Evolutionary conservation across 352 stramenopile species (phyloP), one percentile per base, ranked within the genome.

Genomic region (Pythium scleroteichum): DNA sequence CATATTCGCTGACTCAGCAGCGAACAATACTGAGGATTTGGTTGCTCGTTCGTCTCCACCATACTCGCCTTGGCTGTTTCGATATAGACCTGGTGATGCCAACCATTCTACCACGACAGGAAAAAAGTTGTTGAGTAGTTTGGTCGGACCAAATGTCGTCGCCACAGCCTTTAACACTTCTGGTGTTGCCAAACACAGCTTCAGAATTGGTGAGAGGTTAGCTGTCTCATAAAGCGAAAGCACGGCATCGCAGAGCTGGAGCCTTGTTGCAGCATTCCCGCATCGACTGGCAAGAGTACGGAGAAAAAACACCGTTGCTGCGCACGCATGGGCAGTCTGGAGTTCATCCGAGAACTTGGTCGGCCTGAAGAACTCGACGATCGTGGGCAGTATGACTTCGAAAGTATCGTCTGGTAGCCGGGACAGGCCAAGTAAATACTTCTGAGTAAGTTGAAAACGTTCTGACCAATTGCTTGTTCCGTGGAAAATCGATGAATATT

Each of bases 21-120:
- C 69, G 55, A 91, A 92, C 13, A 85, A 66, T 14, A 51, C 51
- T 12, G 47, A 53, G 10, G 53, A 50, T 49, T 54, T 41, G 35
- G 57, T 66, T 2, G 38, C n/a, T 23, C 57, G 49, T 20, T 54
- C 26, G 7, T 54, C 41, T 1, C 9, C 29, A 3, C 2, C 0
- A 16, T 46, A 27, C 26, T 51, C 22, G 20, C 24, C 17, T 53
- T 45, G 39, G 38, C 56, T 57, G 38, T 33, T 49, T 42, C 20
- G 55, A 46, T 66, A 64, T 4, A 32, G 49, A 4, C 60, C 53
- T 13, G 62, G 65, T 42, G 76, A 64, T 3, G 76, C 67, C 3
- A 90, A 52, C 85, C 85, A 94, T 41, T 92, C 85, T 2, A 88
- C 32, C 1, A 94, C 44, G 3, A 88, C 69, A 6, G 82, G 85